Percentiles rank a stretch among this genome's conserved stretches.
These are phyloP conservation scores for Taphrina confusa DNA, from an alignment of 1,139 yeast species.

Conservation along the genomic window DNA sequence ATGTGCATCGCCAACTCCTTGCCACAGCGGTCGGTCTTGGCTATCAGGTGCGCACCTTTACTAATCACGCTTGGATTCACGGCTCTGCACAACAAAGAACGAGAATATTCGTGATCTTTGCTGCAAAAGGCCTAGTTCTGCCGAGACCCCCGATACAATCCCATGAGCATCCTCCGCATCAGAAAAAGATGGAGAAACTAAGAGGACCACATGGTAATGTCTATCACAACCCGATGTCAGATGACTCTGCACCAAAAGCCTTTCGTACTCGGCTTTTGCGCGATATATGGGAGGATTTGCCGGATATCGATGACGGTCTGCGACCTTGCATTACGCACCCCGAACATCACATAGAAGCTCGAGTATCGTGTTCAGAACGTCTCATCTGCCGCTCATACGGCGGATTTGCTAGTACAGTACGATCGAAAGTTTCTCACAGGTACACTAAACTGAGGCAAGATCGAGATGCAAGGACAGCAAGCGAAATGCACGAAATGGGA, in stretches of 20 bases:
- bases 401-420: not conserved
- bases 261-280: not conserved
- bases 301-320: conserved; percentile 3
- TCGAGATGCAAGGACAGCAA: not conserved
- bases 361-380: not conserved
- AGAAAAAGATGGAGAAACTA: not conserved
- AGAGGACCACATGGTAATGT: conserved; percentile 3
- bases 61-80: conserved; percentile 1
- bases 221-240: not conserved
- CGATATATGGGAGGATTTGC: conserved; percentile 9
- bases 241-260: not conserved
- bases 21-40: conserved; percentile 8
- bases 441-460: not conserved
- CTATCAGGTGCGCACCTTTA: conserved; percentile 10
- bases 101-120: conserved; percentile 5
- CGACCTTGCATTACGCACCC: not conserved
- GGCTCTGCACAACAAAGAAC: conserved; percentile 10
- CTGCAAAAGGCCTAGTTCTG: conserved; percentile 8
- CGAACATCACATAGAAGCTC: not conserved
- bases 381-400: not conserved
- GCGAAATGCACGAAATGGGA: conserved; percentile 1
- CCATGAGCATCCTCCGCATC: conserved; percentile 3
- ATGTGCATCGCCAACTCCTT: conserved; percentile 11
- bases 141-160: conserved; percentile 10
- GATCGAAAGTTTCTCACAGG: conserved; percentile 1